Evolutionary conservation across 2,329 filamentous ascomycete genomes (phyloP).

Genomic region (Alternaria sp.): DNA sequence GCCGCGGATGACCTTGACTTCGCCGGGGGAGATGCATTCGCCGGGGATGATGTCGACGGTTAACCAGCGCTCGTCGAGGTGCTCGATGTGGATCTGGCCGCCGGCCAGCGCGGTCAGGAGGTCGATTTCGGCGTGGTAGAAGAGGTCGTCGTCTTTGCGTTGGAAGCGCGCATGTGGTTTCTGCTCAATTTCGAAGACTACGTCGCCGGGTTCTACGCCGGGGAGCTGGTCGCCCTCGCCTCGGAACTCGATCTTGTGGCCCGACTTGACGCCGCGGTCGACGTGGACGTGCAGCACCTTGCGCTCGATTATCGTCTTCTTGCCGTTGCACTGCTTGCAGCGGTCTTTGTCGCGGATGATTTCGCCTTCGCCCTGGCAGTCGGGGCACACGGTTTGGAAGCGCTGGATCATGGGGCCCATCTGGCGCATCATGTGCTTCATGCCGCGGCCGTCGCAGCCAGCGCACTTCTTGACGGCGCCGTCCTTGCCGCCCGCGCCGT

Average conservation of each 20-base stretch:
- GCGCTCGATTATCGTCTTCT: slow-evolving; percentile 97
- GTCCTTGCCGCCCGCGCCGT: slow-evolving; percentile 94
- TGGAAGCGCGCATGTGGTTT: slow-evolving; percentile 97
- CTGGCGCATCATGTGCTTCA: slow-evolving; percentile 99
- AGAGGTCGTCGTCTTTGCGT: slow-evolving; percentile 92
- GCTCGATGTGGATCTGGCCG: slow-evolving; percentile 89
- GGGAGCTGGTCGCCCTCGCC: slow-evolving; percentile 97
- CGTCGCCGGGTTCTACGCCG: slow-evolving; percentile 90
- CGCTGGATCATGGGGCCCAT: slow-evolving; percentile 99
- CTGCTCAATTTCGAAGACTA: slow-evolving; percentile 98
- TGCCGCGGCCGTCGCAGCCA: slow-evolving; percentile 90
- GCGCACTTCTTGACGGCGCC: slow-evolving; percentile 93
- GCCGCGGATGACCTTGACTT: slow-evolving; percentile 91
- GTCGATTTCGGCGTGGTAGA: slow-evolving; percentile 95
- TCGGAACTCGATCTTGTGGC: slow-evolving; percentile 95
- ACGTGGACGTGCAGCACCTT: slow-evolving; percentile 99
- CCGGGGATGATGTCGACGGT: slow-evolving; percentile 91
- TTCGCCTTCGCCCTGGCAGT: slow-evolving; percentile 97
- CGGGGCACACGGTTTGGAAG: slow-evolving; percentile 98
- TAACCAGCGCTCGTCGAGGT: slow-evolving; percentile 96
- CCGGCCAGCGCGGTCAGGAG: slow-evolving; percentile 93
- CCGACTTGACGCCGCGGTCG: slow-evolving; percentile 89
- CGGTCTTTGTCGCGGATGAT: slow-evolving; percentile 96
- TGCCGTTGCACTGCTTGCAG: slow-evolving; percentile 94
- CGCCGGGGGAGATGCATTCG: slow-evolving; percentile 89